phyloP scores from a whole-genome alignment of 352 stramenopile species.

The Ophiocytium majus region DNA sequence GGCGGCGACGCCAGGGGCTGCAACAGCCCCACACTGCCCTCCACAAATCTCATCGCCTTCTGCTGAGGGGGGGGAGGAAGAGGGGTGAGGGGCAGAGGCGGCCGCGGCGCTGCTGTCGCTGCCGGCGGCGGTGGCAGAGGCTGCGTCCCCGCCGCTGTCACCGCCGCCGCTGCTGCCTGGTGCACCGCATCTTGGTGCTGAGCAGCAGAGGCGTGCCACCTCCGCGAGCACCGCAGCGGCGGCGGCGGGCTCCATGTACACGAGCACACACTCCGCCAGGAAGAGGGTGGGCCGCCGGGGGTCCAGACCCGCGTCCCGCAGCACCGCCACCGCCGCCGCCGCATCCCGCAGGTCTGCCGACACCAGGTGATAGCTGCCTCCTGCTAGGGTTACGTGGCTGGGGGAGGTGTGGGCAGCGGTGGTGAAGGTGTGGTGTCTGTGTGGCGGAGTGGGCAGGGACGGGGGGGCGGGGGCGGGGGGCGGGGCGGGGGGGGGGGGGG shows the following conservation, averaged over 20 bases:
- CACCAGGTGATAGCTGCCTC: conserved; percentile 30
- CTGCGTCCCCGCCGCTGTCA: too few species aligned
- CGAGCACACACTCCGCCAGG: conserved; percentile 52
- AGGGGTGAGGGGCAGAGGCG: too few species aligned
- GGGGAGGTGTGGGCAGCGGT: too few species aligned
- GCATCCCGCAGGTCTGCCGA: conserved; percentile 34
- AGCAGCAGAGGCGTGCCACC: too few species aligned
- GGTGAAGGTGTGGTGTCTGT: background rate
- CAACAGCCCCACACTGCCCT: too few species aligned
- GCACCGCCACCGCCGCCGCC: background rate
- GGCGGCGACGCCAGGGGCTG: too few species aligned
- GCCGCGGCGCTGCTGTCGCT: too few species aligned
- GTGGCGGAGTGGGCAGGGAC: background rate
- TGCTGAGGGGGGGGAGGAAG: too few species aligned
- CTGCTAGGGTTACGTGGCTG: background rate
- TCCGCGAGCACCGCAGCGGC: conserved; percentile 32
- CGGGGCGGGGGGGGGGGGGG: background rate
- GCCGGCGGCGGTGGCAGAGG: too few species aligned
- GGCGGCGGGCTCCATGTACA: conserved; percentile 42
- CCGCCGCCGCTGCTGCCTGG: too few species aligned
- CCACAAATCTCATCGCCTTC: too few species aligned
- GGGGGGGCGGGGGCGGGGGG: background rate
- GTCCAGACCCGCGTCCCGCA: conserved; percentile 25
- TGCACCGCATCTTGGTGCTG: too few species aligned
- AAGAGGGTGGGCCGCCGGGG: conserved; percentile 35